Percentiles rank a stretch among this genome's conserved stretches.
phyloP scores from a whole-genome alignment of 306 rosid species.

The Lotus japonicus region DNA sequence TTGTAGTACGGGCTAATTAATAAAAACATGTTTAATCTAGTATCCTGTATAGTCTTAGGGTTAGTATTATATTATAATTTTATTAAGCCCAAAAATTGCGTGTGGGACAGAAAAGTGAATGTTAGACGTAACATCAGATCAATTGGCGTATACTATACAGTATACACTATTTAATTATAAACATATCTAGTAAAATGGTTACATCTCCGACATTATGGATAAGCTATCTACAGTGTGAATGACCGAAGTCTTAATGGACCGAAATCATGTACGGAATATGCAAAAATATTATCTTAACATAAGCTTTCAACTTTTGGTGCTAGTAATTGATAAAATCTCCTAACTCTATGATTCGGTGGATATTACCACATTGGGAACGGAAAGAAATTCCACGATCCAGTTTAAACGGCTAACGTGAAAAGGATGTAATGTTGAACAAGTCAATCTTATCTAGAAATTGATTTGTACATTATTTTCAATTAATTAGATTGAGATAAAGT shows the following conservation, averaged over 20 bases:
- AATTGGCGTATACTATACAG: background rate
- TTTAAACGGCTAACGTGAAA: slow-evolving; percentile 2
- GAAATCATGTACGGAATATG: slow-evolving; percentile 24
- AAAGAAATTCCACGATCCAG: background rate
- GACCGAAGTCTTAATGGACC: slow-evolving; percentile 26
- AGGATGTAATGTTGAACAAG: background rate
- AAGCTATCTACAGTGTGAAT: background rate
- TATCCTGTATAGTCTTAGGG: too few species aligned
- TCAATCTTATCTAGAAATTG: slow-evolving; percentile 22
- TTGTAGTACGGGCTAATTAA: background rate
- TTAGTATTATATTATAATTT: too few species aligned
- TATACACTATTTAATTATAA: background rate
- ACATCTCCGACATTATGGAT: slow-evolving; percentile 5
- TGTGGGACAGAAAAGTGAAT: background rate
- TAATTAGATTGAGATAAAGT: background rate
- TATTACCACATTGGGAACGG: background rate
- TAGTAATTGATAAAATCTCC: background rate
- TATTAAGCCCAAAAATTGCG: slow-evolving; percentile 6
- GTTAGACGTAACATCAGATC: slow-evolving; percentile 6
- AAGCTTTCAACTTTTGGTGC: background rate
- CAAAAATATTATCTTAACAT: too few species aligned
- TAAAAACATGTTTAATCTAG: background rate
- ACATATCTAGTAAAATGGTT: background rate
- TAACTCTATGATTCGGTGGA: background rate
- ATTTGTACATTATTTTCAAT: background rate